These are phyloP conservation scores for Chalciporus piperatoides DNA, from an alignment of 1,284 basidiomycete genomes.

Conservation along the genomic window DNA sequence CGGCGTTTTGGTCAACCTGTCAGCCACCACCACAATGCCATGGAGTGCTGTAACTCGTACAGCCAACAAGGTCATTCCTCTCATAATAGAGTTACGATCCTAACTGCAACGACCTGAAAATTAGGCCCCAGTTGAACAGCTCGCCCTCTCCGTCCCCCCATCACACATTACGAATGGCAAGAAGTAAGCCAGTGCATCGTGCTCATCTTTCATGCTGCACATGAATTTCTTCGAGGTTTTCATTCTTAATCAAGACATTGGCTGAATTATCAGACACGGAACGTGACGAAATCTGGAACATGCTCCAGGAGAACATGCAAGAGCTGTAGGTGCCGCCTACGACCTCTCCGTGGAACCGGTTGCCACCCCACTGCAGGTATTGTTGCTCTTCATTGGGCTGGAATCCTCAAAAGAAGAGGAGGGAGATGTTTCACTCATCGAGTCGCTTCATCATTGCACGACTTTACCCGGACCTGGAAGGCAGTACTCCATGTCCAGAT, in stretches of 20 bases:
- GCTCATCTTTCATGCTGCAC: not conserved
- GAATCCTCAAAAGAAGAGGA: conserved; percentile 52
- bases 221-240: conserved; percentile 29
- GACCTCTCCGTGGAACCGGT: not conserved
- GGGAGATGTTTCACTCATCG: conserved; percentile 55
- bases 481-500: not conserved
- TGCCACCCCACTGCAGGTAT: conserved; percentile 38
- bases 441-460: conserved; percentile 59
- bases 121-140: conserved; percentile 24
- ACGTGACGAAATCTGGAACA: conserved; percentile 46
- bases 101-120: not conserved
- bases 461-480: conserved; percentile 10
- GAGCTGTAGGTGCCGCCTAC: conserved; percentile 24
- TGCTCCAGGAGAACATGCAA: conserved; percentile 61
- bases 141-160: conserved; percentile 16
- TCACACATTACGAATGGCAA: conserved; percentile 8
- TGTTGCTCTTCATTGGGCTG: conserved; percentile 62
- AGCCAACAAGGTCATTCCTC: conserved; percentile 28
- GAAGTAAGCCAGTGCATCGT: conserved; percentile 16
- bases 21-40: conserved; percentile 13
- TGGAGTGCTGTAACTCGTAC: conserved; percentile 11
- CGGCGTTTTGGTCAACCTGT: not conserved
- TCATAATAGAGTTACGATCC: not conserved
- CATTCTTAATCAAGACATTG: conserved; percentile 35
- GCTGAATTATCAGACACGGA: conserved; percentile 39